Base-by-base conservation (phyloP, 1,284 basidiomycete species). In the Macrocystidia cucumis region DNA sequence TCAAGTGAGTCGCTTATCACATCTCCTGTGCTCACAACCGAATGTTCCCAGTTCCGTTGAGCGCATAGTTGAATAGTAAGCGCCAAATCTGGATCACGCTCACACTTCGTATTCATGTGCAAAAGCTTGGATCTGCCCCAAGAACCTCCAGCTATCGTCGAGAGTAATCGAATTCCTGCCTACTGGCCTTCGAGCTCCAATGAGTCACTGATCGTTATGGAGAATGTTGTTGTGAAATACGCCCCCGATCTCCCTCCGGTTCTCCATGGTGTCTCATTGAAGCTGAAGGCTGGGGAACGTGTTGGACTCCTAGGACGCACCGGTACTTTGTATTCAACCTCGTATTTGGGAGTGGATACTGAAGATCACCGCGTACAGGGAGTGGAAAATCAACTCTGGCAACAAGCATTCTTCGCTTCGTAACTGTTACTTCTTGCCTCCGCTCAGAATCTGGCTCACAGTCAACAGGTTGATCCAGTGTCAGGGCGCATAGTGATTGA, bases 391-490 rank as follows among this genome's bases (percentile, higher is more conserved):
- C 77, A n/a, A 91, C 89, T 0, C 60, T 95, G 21, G 89, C 88
- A 0, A 89, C 88, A 76, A 81, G 80, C 42, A 62, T 97, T 16
- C 57, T 97, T 43, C 76, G 92, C 41, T 96, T 97, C 49, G 83
- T 82, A 47, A 37, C 72, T 62, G 8, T 25, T 25, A 25, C 23
- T 8, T 17, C 7, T n/a, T n/a, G n/a, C 14, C 14, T 29, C 2
- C 16, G 16, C 5, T 7, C 16, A 34, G n/a, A 9, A 5, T 25
- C 23, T 8, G 8, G 22, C 18, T 21, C 13, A 31, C 42, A 24
- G 38, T 24, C 13, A 21, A 34, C 1, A 78, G 74, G 69, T 84
- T 5, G 92, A 98, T 49, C 91, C 91, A 0, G 66, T 74, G 1
- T 61, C 63, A 49, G 91, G 91, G 1, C 63, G 67, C 4, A 97